These are phyloP conservation scores for Urostyla sp. DNA, from an alignment of 73 alveolate species.

Conservation along the genomic window DNA sequence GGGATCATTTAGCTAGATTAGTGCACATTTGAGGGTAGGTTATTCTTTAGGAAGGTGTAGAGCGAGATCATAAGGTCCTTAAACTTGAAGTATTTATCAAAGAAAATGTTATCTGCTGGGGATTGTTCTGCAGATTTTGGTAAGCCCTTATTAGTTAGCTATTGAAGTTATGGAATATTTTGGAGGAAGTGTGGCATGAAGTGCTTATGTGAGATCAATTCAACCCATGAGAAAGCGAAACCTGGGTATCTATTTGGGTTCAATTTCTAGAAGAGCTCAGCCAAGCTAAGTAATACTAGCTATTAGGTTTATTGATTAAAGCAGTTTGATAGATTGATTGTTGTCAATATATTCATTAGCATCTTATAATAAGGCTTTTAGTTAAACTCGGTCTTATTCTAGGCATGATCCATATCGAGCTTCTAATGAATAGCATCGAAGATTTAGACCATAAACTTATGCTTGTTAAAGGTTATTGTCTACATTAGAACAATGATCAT, in stretches of 20 bases:
- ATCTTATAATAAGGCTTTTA: conserved; percentile 91
- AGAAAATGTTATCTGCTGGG: conserved; percentile 27
- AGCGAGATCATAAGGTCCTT: conserved; percentile 74
- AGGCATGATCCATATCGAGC: conserved; percentile 84
- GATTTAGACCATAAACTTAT: conserved; percentile 77
- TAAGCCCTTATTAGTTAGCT: conserved; percentile 1
- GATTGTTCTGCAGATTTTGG: conserved; percentile 16
- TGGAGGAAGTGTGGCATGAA: conserved; percentile 80
- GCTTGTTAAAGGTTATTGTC: conserved; percentile 68
- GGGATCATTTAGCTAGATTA: conserved; percentile 63
- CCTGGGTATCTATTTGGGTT: conserved; percentile 95
- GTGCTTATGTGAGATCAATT: conserved; percentile 89
- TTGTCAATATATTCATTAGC: conserved; percentile 75
- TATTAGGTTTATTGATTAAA: conserved; percentile 4
- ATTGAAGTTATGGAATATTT: background rate
- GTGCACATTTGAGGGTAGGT: conserved; percentile 51
- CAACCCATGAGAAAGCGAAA: conserved; percentile 97
- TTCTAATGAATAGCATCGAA: conserved; percentile 82
- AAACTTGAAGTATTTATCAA: conserved; percentile 67
- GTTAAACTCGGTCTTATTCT: conserved; percentile 80
- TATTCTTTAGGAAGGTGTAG: conserved; percentile 78
- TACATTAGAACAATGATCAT: conserved; percentile 62
- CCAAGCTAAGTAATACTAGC: conserved; percentile 65
- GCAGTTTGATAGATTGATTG: conserved; percentile 61
- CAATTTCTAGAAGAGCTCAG: conserved; percentile 87